Evolutionary conservation across 2,329 filamentous ascomycete species (phyloP).

Genomic region (Apiospora arundinis): DNA sequence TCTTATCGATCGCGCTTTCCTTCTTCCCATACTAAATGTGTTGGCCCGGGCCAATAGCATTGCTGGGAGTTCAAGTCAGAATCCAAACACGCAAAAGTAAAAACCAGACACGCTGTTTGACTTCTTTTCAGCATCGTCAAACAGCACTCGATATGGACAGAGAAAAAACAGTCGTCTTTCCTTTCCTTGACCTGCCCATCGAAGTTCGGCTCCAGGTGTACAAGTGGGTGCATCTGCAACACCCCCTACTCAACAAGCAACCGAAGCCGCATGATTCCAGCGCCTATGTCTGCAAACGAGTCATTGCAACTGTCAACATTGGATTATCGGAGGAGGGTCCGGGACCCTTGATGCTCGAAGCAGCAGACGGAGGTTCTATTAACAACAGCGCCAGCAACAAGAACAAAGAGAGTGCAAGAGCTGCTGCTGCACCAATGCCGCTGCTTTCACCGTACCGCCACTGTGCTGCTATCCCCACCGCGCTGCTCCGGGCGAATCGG

Average conservation of each 20-base stretch:
- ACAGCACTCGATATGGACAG: neutral
- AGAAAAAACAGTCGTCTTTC: constrained; percentile 21
- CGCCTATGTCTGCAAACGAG: constrained; percentile 31
- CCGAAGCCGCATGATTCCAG: constrained; percentile 50
- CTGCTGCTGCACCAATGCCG: too few relatives aligned
- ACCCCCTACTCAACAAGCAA: constrained; percentile 44
- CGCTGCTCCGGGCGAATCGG: constrained; percentile 45
- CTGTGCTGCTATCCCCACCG: constrained; percentile 47
- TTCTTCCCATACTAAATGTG: neutral
- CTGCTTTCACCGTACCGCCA: constrained; percentile 45
- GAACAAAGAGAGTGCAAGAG: too few relatives aligned
- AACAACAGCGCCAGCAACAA: neutral
- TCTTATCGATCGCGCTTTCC: neutral
- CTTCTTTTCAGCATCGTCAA: neutral
- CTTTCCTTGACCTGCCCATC: constrained; percentile 46
- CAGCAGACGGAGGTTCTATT: neutral
- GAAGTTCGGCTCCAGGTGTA: constrained; percentile 57
- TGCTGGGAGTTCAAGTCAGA: neutral
- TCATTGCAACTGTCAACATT: neutral
- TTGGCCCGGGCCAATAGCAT: neutral
- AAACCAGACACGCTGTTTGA: too few relatives aligned
- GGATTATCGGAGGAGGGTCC: neutral
- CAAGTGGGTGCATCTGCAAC: constrained; percentile 46
- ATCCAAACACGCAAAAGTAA: neutral
- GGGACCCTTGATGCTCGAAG: neutral